These are phyloP conservation scores for Saturnispora gosingensis DNA, from an alignment of 805 yeast species.

Conservation along the genomic window DNA sequence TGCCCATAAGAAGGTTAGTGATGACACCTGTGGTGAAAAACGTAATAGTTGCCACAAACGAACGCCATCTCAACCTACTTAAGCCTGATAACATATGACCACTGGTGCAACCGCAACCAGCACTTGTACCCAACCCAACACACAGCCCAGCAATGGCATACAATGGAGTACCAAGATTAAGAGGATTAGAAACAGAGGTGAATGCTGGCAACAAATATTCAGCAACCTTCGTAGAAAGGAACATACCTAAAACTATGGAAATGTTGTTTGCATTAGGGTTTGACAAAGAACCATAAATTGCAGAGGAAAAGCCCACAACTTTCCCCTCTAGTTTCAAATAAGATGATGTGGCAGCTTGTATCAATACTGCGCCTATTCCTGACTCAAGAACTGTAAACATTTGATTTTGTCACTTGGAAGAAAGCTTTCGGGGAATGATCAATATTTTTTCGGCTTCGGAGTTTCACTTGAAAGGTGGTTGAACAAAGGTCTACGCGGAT, in stretches of 20 bases:
- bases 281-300: constrained; percentile 26
- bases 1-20: constrained; percentile 10
- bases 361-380: constrained; percentile 36
- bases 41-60: constrained; percentile 35
- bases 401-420: background rate
- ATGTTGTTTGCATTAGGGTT: constrained; percentile 21
- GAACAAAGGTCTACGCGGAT: too few species aligned
- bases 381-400: constrained; percentile 41
- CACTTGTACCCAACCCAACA: constrained; percentile 39
- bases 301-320: constrained; percentile 40
- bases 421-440: background rate
- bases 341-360: constrained; percentile 38
- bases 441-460: background rate
- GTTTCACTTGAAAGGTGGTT: background rate
- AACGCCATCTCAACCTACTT: constrained; percentile 36
- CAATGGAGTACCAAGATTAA: background rate
- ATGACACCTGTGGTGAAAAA: constrained; percentile 31
- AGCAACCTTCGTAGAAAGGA: constrained; percentile 22
- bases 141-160: constrained; percentile 30
- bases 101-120: constrained; percentile 45
- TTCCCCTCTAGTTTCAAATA: constrained; percentile 32
- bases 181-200: constrained; percentile 4
- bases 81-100: constrained; percentile 47
- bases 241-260: constrained; percentile 31
- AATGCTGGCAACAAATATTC: constrained; percentile 23